A percentile compares a stretch with the other conserved stretches of the same genome.
Conservation (phyloP, 163 green algal species). For the Scenedesmus sp. region DNA sequence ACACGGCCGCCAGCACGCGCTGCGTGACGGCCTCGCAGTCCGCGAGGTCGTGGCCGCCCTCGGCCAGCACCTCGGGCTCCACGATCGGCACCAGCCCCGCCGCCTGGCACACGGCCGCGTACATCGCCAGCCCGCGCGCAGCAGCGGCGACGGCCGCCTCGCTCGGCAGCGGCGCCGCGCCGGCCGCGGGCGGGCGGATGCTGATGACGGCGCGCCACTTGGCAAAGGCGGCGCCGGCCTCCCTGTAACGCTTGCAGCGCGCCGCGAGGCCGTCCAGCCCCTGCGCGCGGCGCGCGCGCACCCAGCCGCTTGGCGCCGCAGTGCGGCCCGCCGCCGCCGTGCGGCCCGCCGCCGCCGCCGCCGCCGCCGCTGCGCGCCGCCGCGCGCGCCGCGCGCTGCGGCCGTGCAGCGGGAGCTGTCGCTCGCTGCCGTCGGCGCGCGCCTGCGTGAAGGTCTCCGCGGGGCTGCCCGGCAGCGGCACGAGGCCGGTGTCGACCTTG, state of each 20-base stretch:
- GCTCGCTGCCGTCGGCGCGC: background rate
- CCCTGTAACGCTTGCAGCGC: conserved; percentile 30
- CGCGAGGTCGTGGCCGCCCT: conserved; percentile 60
- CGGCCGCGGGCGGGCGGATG: conserved; percentile 9
- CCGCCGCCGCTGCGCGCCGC: no score
- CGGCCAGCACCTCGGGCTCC: conserved; percentile 82
- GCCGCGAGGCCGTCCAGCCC: conserved; percentile 61
- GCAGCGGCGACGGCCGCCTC: conserved; percentile 55
- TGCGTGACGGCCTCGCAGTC: conserved; percentile 46
- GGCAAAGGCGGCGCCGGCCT: conserved; percentile 71
- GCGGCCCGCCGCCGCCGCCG: conserved; percentile 81
- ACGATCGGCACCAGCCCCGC: conserved; percentile 79
- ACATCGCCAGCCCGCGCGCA: conserved; percentile 69
- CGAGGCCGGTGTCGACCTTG: conserved; percentile 71
- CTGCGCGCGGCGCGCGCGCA: background rate
- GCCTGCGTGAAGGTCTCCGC: conserved; percentile 27
- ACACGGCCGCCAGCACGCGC: conserved; percentile 68
- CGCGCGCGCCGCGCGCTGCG: no score
- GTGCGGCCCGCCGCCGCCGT: background rate
- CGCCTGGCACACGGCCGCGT: conserved; percentile 72
- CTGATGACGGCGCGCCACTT: conserved; percentile 87
- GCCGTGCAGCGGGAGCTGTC: background rate
- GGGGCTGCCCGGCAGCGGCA: conserved; percentile 12
- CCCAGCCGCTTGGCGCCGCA: no score
- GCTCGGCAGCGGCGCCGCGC: conserved; percentile 39